Conservation (phyloP, 2,329 filamentous ascomycete species). For the Fusarium oligoseptatum region DNA sequence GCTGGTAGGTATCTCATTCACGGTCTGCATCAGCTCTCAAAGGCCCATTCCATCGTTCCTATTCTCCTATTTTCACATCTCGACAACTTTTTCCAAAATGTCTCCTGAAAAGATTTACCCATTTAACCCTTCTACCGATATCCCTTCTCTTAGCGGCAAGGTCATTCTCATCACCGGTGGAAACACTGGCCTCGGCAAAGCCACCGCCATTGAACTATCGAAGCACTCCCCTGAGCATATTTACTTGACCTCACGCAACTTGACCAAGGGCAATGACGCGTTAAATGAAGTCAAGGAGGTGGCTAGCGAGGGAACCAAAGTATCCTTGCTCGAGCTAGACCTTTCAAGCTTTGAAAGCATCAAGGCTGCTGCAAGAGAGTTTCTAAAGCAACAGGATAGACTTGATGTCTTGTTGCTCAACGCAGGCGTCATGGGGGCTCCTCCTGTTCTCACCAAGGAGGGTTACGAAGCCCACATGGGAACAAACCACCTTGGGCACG, state of each 20-base stretch:
- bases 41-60: not conserved
- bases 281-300: not conserved
- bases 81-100: not conserved
- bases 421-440: not conserved
- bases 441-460: not conserved
- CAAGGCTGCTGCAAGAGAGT: not conserved
- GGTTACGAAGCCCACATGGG: not conserved
- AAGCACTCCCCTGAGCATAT: not conserved
- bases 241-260: not conserved
- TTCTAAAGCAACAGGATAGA: not conserved
- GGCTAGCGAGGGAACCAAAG: not conserved
- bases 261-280: not conserved
- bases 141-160: not conserved
- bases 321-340: not conserved
- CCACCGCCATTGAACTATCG: not conserved
- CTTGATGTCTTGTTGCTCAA: not conserved
- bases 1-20: not conserved
- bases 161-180: constrained; percentile 2
- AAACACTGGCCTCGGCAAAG: constrained; percentile 4
- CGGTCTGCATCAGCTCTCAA: not conserved
- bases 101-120: not conserved
- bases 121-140: not conserved
- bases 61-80: not conserved
- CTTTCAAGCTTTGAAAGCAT: not conserved
- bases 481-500: not conserved